Evolutionary conservation across 768 basidiomycete species (phyloP).

Genomic region (Leccinum rimulosum): DNA sequence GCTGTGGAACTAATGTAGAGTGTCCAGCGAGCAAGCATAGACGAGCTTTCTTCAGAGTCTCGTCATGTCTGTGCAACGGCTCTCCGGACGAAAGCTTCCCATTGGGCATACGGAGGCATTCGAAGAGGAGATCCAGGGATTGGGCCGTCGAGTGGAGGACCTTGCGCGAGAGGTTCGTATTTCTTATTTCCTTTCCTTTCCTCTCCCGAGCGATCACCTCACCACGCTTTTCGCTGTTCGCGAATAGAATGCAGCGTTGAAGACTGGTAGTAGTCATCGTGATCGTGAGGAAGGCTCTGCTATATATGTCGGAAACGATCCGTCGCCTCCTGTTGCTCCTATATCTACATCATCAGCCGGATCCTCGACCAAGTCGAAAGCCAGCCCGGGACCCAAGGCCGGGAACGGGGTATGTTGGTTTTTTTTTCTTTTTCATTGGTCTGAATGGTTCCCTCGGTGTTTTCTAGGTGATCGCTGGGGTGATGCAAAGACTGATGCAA

Average conservation of each 20-base stretch:
- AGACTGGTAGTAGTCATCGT: not conserved
- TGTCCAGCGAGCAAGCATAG: conserved; percentile 66
- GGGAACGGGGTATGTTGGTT: conserved; percentile 52
- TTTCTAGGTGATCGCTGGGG: conserved; percentile 58
- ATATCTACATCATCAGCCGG: not conserved
- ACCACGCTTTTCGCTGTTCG: not conserved
- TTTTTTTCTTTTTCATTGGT: not conserved
- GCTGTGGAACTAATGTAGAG: conserved; percentile 15
- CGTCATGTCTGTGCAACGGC: conserved; percentile 55
- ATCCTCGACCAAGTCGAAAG: conserved; percentile 24
- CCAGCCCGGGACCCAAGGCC: conserved; percentile 44
- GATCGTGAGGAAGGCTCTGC: conserved; percentile 15
- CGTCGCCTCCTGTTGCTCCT: not conserved
- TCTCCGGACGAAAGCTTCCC: conserved; percentile 65
- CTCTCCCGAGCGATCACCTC: not conserved
- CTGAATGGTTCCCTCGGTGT: not conserved
- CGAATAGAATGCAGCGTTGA: conserved; percentile 8
- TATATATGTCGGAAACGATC: conserved; percentile 13
- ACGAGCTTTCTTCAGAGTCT: conserved; percentile 57
- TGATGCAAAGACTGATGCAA: conserved; percentile 76
- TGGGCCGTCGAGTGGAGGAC: conserved; percentile 59
- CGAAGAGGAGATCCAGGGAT: conserved; percentile 57
- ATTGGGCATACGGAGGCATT: conserved; percentile 44
- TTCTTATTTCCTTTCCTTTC: not conserved
- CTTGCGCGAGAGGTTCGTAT: conserved; percentile 60